Evolutionary conservation across 805 yeast species (phyloP), one percentile per base, ranked within the genome.

Genomic region (Cyberlindnera euphorbiiphila): DNA sequence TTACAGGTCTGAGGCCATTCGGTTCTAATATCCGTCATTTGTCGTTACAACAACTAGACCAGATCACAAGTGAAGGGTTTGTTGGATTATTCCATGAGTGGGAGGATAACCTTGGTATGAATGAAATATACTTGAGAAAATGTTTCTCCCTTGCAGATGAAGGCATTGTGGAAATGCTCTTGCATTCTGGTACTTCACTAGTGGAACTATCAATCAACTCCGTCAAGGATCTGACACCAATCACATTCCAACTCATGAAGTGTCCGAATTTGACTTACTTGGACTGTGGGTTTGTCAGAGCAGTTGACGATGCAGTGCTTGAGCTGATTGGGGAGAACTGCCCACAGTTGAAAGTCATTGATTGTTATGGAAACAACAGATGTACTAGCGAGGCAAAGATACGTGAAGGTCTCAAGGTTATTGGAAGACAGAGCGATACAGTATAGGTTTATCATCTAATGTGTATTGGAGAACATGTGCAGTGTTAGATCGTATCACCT

Each of bases 231-330:
- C 48, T 91, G 1, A 66, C 84, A 0, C 62, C 68, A 12, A 63
- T 65, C 5, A 64, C 79, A 7, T 71, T 82, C 51, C 62, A 66
- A 35, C 66, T 69, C 64, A 34, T 72, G 76, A 37, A 62, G 44
- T 54, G 60, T 54, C 85, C 88, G 2, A 69, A 79, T 20, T 61
- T 91, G 29, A 76, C 86, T 1, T 71, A 76, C 23, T 50, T 85
- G 13, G 93, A 91, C 57, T 54, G 79, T 11, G 94, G 97, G 0
- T 91, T 91, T 60, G 85, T 87, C 3, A 66, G 94, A 26, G 66
- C 77, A 15, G 72, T 86, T 10, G 87, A 87, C 54, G 86, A 91
- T 58, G 71, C 68, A 14, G 71, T 77, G 0, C 57, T 89, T n/a
- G 74, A 72, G 18, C 52, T 71, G 20, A 49, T 87, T 15, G 71